These are phyloP conservation scores for Myriosclerotinia scirpicola DNA, from an alignment of 2,329 filamentous ascomycete species.

Conservation along the genomic window DNA sequence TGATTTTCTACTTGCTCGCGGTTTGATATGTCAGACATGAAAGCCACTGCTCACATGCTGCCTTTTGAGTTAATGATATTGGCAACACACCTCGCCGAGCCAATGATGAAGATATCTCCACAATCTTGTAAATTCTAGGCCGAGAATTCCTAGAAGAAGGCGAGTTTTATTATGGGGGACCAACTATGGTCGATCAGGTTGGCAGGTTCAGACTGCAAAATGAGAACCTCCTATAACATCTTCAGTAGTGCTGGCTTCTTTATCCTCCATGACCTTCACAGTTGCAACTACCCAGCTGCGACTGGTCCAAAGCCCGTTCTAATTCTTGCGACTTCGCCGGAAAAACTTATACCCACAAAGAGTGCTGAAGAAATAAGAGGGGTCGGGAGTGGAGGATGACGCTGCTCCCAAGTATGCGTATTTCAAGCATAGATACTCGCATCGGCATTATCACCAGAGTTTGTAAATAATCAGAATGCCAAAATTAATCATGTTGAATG, in stretches of 20 bases:
- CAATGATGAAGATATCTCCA: not conserved
- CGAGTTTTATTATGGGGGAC: not conserved
- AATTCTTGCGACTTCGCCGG: not conserved
- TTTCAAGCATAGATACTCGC: conserved; percentile 1
- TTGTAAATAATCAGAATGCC: too few relatives aligned
- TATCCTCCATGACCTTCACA: not conserved
- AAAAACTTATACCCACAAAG: not conserved
- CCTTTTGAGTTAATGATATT: not conserved
- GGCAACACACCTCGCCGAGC: conserved; percentile 2
- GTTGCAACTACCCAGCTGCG: not conserved
- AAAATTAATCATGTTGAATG: too few relatives aligned
- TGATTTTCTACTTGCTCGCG: not conserved
- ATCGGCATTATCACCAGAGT: not conserved
- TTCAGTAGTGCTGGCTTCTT: not conserved
- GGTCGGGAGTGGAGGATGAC: not conserved
- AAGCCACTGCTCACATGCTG: not conserved
- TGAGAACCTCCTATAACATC: not conserved
- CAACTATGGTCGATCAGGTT: not conserved
- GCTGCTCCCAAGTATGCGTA: not conserved
- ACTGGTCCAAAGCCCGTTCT: not conserved
- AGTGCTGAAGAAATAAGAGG: not conserved
- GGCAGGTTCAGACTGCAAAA: not conserved
- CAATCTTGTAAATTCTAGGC: not conserved
- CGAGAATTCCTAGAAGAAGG: not conserved
- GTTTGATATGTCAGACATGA: not conserved